Conservation (phyloP, 352 stramenopile species). For the Phytophthora citrophthora region DNA sequence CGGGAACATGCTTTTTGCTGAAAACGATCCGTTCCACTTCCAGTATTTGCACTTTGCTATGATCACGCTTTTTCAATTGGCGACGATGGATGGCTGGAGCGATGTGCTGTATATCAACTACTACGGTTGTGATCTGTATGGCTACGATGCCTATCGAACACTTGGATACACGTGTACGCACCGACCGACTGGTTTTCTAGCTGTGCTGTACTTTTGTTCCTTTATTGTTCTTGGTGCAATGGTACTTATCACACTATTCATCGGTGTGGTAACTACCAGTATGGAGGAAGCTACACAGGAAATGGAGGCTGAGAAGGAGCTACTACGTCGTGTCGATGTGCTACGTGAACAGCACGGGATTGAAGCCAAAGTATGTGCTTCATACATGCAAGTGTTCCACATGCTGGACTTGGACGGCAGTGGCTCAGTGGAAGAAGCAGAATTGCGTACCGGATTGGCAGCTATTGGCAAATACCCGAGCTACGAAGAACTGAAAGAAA, state of each 20-base stretch:
- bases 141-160: constrained; percentile 64
- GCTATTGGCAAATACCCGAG: constrained; percentile 82
- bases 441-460: constrained; percentile 79
- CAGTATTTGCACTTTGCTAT: constrained; percentile 88
- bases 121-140: constrained; percentile 87
- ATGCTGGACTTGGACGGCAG: constrained; percentile 85
- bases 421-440: constrained; percentile 85
- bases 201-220: constrained; percentile 79
- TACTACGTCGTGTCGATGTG: constrained; percentile 66
- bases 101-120: constrained; percentile 93
- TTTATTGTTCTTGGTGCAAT: constrained; percentile 89
- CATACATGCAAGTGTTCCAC: constrained; percentile 87
- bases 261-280: constrained; percentile 91
- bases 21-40: constrained; percentile 92
- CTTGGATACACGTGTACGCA: constrained; percentile 70
- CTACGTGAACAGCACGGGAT: constrained; percentile 63
- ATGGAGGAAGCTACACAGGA: constrained; percentile 92
- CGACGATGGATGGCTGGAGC: constrained; percentile 92
- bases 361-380: constrained; percentile 50
- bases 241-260: constrained; percentile 92
- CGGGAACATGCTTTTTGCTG: constrained; percentile 89
- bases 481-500: constrained; percentile 84
- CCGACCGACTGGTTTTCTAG: constrained; percentile 47
- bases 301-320: constrained; percentile 78
- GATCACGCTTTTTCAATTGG: constrained; percentile 88